A percentile compares a stretch with the other conserved stretches of the same genome.
Evolutionary conservation across 441 rosid genomes (phyloP).

Genomic region (Croton setiger): DNA sequence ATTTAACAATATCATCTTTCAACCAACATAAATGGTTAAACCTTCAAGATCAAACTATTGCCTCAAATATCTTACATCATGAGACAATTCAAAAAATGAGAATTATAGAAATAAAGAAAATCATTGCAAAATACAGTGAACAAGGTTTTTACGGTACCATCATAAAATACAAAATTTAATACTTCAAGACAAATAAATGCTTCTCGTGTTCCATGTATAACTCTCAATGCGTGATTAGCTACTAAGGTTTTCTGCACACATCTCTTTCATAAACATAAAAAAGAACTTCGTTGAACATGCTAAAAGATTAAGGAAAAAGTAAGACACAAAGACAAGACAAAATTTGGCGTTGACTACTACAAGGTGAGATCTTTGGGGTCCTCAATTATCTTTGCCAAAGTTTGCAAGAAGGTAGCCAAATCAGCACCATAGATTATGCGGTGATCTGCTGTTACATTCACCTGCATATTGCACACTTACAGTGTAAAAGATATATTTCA

Average conservation of each 20-base stretch:
- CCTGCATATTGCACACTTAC: conserved; percentile 43
- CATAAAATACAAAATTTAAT: conserved; percentile 12
- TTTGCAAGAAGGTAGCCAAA: conserved; percentile 88
- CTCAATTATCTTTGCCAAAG: conserved; percentile 73
- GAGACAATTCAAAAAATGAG: conserved; percentile 6
- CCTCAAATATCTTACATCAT: neutral
- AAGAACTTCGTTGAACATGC: conserved; percentile 1
- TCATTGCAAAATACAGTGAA: conserved; percentile 6
- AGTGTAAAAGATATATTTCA: conserved; percentile 6
- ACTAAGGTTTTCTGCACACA: conserved; percentile 7
- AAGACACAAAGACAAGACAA: conserved; percentile 5
- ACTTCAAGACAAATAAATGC: conserved; percentile 14
- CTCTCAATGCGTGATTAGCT: conserved; percentile 14
- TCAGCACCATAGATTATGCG: conserved; percentile 94
- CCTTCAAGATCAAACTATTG: neutral
- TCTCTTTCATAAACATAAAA: conserved; percentile 12
- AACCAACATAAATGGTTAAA: neutral
- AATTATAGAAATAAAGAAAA: neutral
- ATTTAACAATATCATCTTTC: neutral
- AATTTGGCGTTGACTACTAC: conserved; percentile 34
- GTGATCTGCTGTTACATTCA: conserved; percentile 89
- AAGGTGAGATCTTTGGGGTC: conserved; percentile 87
- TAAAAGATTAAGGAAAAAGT: conserved; percentile 5
- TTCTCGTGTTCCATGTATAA: conserved; percentile 11
- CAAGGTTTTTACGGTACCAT: neutral